A percentile compares a stretch with the other conserved stretches of the same genome.
Evolutionary conservation across 495 filamentous ascomycete genomes (phyloP).

Genomic region (Pyronema omphalodes): DNA sequence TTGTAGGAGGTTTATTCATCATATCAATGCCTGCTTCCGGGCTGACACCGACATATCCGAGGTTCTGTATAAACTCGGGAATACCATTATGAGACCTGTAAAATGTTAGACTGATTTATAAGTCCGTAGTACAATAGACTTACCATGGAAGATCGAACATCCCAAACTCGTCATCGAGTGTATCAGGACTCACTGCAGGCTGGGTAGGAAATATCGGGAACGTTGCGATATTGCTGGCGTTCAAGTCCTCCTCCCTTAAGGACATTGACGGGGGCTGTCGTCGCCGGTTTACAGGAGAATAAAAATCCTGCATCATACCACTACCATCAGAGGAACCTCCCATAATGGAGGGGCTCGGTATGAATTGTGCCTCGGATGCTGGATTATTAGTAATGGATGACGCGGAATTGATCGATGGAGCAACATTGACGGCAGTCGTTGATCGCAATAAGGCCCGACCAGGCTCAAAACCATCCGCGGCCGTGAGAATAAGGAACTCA

Average conservation of each 20-base stretch:
- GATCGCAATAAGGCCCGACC: not conserved
- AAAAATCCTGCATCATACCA: not conserved
- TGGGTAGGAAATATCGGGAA: not conserved
- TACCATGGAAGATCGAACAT: slow-evolving; percentile 15
- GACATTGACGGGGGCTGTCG: not conserved
- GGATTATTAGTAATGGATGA: too few species aligned
- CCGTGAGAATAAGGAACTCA: not conserved
- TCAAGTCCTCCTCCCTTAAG: slow-evolving; percentile 1
- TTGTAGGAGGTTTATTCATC: not conserved
- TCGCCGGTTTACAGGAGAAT: not conserved
- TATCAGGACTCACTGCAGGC: slow-evolving; percentile 8
- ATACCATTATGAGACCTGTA: slow-evolving; percentile 11
- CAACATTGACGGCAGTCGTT: too few species aligned
- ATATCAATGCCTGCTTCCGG: not conserved
- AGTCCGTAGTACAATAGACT: not conserved
- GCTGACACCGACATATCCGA: slow-evolving; percentile 9
- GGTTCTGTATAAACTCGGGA: slow-evolving; percentile 12
- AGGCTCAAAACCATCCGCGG: not conserved
- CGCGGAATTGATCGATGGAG: too few species aligned
- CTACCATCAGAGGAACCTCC: not conserved
- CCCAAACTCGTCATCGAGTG: slow-evolving; percentile 14
- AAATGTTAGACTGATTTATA: not conserved
- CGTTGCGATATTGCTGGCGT: slow-evolving; percentile 1
- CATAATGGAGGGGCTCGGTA: not conserved
- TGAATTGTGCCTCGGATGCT: not conserved